Evolutionary conservation across 176 grass and related monocot genomes (phyloP), one percentile per base, ranked within the genome.

Genomic region (Oryza meridionalis): DNA sequence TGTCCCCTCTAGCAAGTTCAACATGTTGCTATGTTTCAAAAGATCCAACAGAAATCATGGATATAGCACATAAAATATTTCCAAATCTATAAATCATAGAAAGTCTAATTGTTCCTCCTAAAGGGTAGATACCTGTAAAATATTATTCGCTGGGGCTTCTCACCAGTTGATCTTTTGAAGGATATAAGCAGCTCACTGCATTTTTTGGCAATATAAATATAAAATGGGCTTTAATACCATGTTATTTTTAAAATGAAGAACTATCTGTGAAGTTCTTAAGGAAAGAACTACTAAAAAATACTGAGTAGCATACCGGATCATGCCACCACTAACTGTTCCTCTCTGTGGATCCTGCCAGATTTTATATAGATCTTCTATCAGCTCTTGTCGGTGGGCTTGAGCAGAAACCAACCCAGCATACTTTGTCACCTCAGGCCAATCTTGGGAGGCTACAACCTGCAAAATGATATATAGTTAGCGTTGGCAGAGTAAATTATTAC

Each of bases 391-490:
- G 71, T 93, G 91, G 14, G 87, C 81, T 75, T 92, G 90, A 68
- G 90, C 90, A 70, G 80, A 88, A 71, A 92, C 90, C 51, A 92
- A 82, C 46, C 91, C 91, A 21, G 91, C 88, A 85, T 93, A 93
- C 65, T 93, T 93, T 81, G 88, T 93, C 14, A 93, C 75, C 76
- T 93, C 91, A 2, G 91, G 91, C 91, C 91, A 93, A 81, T 93
- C 91, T 81, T 88, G 91, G 53, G 91, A 93, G n/a, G 91, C 88
- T 59, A 93, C 91, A 74, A 93, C 91, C 88, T 93, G 67, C 44
- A 83, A 66, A 70, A 17, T 3, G 22, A 62, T 62, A 66, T 15
- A 47, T 51, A 9, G 29, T 87, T 75, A 15, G 13, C 42, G 7
- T 65, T 47, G 64, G 46, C 6, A 65, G 29, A 65, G 21, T 83